Evolutionary conservation across 2,329 filamentous ascomycete genomes (phyloP), one percentile per base, ranked within the genome.

Genomic region (Thielaviopsis punctulata): DNA sequence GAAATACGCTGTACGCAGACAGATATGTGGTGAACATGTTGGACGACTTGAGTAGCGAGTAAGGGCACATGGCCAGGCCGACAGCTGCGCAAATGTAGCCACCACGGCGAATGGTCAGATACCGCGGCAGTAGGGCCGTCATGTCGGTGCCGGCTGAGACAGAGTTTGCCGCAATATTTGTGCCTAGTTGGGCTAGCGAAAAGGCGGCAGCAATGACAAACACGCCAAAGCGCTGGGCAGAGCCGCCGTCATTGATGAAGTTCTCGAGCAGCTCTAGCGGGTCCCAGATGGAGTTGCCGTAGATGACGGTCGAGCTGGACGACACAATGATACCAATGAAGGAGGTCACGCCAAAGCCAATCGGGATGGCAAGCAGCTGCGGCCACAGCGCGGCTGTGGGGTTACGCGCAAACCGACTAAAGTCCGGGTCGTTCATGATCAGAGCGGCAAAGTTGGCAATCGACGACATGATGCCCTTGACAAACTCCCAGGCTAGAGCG

Each of bases 11-110:
- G 69, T 95, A 95, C 1, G 89, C 84, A 1, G 85, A 92, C 1
- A 95, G 78, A 62, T 95, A 95, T 3, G 86, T 93, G 0, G 86
- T 92, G 69, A 95, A 95, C 66, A 82, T 80, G 70, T 90, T 94
- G 45, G 78, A 77, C 45, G 71, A 71, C 1, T 75, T 79, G 8
- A 94, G 76, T 0, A 95, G 75, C 55, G 85, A 84, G 77, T 82
- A 90, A 0, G 89, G 89, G 63, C 86, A 92, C 77, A 95, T 93
- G 56, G 80, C 83, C 12, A 95, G 71, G 52, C 86, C 87, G 52
- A 94, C 71, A 1, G 73, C 64, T 0, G 88, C 88, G 61, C 86
- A 93, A 57, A 95, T 76, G 63, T 93, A 95, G 12, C 86, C 84
- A 52, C 88, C 88, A 10, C 89, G 82, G 51, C 88, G 81, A 60